These are phyloP conservation scores for Trametes cinnabarina DNA, from an alignment of 768 basidiomycete species.

Conservation along the genomic window DNA sequence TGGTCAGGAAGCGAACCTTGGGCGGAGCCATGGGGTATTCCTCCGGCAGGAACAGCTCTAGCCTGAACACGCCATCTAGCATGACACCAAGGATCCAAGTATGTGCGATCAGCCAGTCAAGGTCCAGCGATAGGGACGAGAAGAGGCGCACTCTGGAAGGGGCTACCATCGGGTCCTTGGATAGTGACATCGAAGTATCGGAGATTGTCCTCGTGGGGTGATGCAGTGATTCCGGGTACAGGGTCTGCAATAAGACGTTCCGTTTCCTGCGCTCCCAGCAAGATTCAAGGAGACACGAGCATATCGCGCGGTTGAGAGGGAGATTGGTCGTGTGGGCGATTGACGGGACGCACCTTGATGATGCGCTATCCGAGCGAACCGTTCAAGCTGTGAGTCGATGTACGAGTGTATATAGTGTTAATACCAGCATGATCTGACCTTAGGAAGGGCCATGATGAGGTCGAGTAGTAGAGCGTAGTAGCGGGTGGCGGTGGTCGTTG, in stretches of 20 bases:
- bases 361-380: conserved; percentile 38
- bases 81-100: background rate
- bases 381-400: background rate
- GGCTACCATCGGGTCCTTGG: conserved; percentile 90
- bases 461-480: background rate
- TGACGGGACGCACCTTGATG: conserved; percentile 43
- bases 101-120: background rate
- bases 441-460: conserved; percentile 49
- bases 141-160: conserved; percentile 63
- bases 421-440: conserved; percentile 34
- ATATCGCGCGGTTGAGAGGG: conserved; percentile 18
- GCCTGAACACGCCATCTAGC: conserved; percentile 84
- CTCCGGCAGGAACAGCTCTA: conserved; percentile 98
- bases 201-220: conserved; percentile 95
- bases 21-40: conserved; percentile 99
- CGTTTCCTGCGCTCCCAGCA: conserved; percentile 68
- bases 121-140: background rate
- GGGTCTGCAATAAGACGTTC: conserved; percentile 95
- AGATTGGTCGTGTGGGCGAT: conserved; percentile 15
- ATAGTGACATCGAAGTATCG: conserved; percentile 99
- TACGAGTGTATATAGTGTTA: background rate
- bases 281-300: conserved; percentile 2
- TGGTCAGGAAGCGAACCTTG: conserved; percentile 95
- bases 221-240: conserved; percentile 94
- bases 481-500: conserved; percentile 1